Conservation (phyloP, 2,329 filamentous ascomycete species). For the Stenocarpella maydis region DNA sequence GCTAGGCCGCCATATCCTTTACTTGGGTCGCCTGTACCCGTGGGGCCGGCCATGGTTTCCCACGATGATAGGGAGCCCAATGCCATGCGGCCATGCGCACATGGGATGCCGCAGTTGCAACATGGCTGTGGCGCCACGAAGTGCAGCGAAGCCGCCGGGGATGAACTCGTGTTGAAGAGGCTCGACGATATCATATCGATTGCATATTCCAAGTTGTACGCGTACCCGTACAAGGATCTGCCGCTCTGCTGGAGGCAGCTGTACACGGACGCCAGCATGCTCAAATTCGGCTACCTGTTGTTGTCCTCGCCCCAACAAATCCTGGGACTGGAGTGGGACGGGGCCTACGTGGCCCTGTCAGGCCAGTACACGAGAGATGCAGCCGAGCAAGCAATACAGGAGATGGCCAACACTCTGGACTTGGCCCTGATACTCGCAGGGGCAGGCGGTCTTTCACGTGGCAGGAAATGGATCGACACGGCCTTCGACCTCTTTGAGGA, state of each 20-base stretch:
- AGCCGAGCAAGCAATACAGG: conserved; percentile 52
- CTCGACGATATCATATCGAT: conserved; percentile 66
- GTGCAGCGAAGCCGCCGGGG: neutral
- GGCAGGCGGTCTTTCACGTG: conserved; percentile 61
- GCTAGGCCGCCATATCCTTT: neutral
- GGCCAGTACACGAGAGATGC: neutral
- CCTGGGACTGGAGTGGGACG: neutral
- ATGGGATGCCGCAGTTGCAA: conserved; percentile 2
- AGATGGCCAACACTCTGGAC: conserved; percentile 74
- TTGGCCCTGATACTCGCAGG: conserved; percentile 79
- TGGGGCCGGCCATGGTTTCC: conserved; percentile 3
- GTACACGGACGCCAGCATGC: conserved; percentile 75
- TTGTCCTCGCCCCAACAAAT: conserved; percentile 34
- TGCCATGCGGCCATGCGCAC: neutral
- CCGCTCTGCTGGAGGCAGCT: conserved; percentile 74
- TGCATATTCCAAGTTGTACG: conserved; percentile 73
- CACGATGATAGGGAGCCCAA: neutral
- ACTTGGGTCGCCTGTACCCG: conserved; percentile 8
- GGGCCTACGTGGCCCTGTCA: neutral
- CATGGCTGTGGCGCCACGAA: neutral
- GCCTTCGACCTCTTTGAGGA: conserved; percentile 55
- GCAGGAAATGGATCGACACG: conserved; percentile 59
- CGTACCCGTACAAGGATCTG: conserved; percentile 72
- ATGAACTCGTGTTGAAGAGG: conserved; percentile 46
- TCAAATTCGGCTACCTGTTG: conserved; percentile 60